These are phyloP conservation scores for Mycocentrospora acerina DNA, from an alignment of 2,329 filamentous ascomycete genomes.

Conservation along the genomic window DNA sequence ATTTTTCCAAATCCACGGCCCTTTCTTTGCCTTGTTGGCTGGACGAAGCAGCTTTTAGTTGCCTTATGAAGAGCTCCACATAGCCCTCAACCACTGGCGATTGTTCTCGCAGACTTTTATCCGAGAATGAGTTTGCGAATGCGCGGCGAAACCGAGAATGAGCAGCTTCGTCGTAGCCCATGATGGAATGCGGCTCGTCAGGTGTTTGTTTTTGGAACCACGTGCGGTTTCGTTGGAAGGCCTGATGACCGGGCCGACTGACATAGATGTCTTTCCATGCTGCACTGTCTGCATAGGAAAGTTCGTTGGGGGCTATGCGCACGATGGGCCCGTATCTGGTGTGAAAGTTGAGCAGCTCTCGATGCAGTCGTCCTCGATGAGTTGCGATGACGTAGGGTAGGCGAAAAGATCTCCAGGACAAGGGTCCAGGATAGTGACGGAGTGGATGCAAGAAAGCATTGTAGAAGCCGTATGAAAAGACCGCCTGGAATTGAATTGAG, in stretches of 20 bases:
- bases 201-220: conserved; percentile 29
- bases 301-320: conserved; percentile 31
- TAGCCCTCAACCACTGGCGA: conserved; percentile 27
- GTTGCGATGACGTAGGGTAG: conserved; percentile 29
- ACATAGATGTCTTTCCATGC: conserved; percentile 36
- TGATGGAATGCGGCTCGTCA: conserved; percentile 27
- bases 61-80: conserved; percentile 21
- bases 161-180: conserved; percentile 23
- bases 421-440: conserved; percentile 28
- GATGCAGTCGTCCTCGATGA: conserved; percentile 29
- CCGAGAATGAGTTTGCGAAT: conserved; percentile 31
- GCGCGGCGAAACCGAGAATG: conserved; percentile 26
- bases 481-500: conserved; percentile 1
- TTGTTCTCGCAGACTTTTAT: conserved; percentile 27
- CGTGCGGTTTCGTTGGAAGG: conserved; percentile 24
- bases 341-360: conserved; percentile 22
- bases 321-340: conserved; percentile 30
- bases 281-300: conserved; percentile 25
- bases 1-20: conserved; percentile 16
- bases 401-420: conserved; percentile 29
- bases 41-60: conserved; percentile 8
- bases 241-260: conserved; percentile 23
- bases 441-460: conserved; percentile 31
- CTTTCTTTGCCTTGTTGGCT: conserved; percentile 8
- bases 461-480: conserved; percentile 22